Percentiles rank a stretch among this genome's conserved stretches.
Evolutionary conservation across 257 asterid genomes (phyloP).

Genomic region (Osmanthus fragrans): DNA sequence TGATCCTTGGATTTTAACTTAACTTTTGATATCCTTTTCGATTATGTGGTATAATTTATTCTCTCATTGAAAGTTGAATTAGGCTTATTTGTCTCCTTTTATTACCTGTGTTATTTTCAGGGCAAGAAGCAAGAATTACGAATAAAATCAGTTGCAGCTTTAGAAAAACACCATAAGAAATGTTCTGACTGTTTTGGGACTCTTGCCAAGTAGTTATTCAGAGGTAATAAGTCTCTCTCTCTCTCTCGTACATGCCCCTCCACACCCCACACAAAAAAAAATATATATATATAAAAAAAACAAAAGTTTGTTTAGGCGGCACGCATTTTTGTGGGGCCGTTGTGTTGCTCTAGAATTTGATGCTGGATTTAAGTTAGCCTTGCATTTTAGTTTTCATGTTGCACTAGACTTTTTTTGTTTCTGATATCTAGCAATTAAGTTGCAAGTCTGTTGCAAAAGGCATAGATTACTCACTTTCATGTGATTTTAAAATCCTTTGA

Average conservation of each 20-base stretch:
- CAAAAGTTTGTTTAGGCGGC: neutral
- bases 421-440: neutral
- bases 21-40: neutral
- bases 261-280: neutral
- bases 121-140: conserved; percentile 87
- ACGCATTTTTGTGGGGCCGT: neutral
- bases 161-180: conserved; percentile 54
- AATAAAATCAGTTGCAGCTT: conserved; percentile 71
- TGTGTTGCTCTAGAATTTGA: neutral
- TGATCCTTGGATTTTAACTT: neutral
- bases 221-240: conserved; percentile 45
- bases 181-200: conserved; percentile 69
- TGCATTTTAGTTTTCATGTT: neutral
- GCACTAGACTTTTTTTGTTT: neutral
- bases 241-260: neutral
- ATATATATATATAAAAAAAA: neutral
- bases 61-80: conserved; percentile 1
- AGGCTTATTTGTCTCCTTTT: conserved; percentile 5
- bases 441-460: neutral
- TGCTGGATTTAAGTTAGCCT: neutral
- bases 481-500: neutral
- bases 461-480: neutral
- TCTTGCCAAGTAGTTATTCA: conserved; percentile 68
- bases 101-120: conserved; percentile 43
- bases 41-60: conserved; percentile 12